phyloP scores from a whole-genome alignment of 2,329 filamentous ascomycete species.

The Aspergillus proliferans region DNA sequence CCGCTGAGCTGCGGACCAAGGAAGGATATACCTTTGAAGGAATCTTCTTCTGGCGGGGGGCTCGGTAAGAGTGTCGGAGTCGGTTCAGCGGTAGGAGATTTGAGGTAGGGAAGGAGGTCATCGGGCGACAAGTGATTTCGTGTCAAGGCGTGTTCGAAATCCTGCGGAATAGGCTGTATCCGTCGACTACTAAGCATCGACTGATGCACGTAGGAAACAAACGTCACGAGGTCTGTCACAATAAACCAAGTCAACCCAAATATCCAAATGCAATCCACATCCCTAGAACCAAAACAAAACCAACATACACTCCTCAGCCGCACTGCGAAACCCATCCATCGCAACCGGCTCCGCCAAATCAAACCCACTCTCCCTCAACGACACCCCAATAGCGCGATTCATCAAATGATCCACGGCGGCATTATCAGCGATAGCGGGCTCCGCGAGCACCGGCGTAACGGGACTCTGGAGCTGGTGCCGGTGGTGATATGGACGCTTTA shows the following conservation, averaged over 20 bases:
- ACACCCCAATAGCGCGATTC: constrained; percentile 48
- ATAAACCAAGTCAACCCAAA: constrained; percentile 8
- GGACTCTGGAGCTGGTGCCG: constrained; percentile 37
- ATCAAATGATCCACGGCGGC: constrained; percentile 50
- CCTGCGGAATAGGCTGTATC: constrained; percentile 50
- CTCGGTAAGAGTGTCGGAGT: constrained; percentile 30
- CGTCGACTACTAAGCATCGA: constrained; percentile 55
- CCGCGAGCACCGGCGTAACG: constrained; percentile 23
- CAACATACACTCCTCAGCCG: constrained; percentile 54
- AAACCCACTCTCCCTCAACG: constrained; percentile 49
- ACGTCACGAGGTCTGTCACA: constrained; percentile 47
- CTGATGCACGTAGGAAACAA: constrained; percentile 48
- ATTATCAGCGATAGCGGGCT: constrained; percentile 45
- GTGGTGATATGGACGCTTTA: constrained; percentile 36
- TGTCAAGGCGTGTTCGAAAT: constrained; percentile 48
- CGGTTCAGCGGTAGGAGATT: constrained; percentile 18
- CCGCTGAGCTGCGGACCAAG: constrained; percentile 49
- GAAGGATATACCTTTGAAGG: constrained; percentile 34
- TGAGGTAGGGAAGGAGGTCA: constrained; percentile 30
- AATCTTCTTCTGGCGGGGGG: constrained; percentile 36
- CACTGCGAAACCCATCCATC: constrained; percentile 50
- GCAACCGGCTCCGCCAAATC: constrained; percentile 50
- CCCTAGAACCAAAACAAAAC: neutral
- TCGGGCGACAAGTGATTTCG: constrained; percentile 23
- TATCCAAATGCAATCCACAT: constrained; percentile 1